phyloP scores from a whole-genome alignment of 768 basidiomycete genomes.

The Tylopilus sp. region DNA sequence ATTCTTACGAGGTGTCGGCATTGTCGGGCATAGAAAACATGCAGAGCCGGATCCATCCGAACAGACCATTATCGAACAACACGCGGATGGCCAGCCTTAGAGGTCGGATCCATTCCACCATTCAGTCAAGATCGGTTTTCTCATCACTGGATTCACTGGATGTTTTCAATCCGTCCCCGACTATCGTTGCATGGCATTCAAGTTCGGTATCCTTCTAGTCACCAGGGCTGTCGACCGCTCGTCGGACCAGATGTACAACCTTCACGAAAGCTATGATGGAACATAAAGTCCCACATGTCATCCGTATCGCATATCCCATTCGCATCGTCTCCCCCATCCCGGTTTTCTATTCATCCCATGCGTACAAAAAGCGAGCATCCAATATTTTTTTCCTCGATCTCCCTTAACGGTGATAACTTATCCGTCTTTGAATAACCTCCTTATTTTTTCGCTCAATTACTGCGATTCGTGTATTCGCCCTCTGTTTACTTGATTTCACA shows the following conservation, averaged over 20 bases:
- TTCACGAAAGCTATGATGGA: slow-evolving; percentile 4
- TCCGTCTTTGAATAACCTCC: neutral
- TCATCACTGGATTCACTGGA: neutral
- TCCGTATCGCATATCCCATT: neutral
- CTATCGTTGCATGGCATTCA: slow-evolving; percentile 1
- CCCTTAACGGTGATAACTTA: neutral
- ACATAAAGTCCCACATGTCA: neutral
- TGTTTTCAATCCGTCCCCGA: neutral
- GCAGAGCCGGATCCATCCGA: slow-evolving; percentile 17
- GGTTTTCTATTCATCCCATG: neutral
- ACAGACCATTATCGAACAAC: slow-evolving; percentile 17
- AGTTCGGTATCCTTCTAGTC: neutral
- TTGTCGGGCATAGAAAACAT: slow-evolving; percentile 32
- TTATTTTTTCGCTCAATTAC: neutral
- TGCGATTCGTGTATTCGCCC: neutral
- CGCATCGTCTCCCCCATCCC: neutral
- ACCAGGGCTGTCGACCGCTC: neutral
- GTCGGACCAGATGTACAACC: neutral
- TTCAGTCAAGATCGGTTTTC: neutral
- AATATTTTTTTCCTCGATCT: neutral
- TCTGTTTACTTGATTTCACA: neutral
- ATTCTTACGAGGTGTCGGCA: slow-evolving; percentile 40
- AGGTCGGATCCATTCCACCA: neutral
- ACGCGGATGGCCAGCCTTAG: slow-evolving; percentile 6
- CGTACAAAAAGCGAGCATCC: neutral